A percentile compares a stretch with the other conserved stretches of the same genome.
These are phyloP conservation scores for Crucibulum laeve DNA, from an alignment of 768 basidiomycete species.

Conservation along the genomic window DNA sequence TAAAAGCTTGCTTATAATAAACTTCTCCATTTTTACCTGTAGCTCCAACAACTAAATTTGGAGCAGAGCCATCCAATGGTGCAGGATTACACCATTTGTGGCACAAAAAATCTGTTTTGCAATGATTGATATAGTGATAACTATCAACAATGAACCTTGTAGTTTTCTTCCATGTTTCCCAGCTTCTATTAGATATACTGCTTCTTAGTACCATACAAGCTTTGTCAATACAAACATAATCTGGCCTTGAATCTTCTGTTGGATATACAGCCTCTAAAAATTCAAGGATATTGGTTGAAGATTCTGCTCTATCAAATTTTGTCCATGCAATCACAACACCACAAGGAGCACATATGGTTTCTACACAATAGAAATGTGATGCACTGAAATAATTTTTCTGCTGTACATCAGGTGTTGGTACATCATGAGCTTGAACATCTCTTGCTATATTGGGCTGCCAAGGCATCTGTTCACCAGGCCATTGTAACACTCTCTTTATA, in stretches of 20 bases:
- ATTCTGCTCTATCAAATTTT: constrained; percentile 23
- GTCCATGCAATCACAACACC: constrained; percentile 24
- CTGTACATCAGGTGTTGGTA: constrained; percentile 4
- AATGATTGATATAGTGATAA: constrained; percentile 27
- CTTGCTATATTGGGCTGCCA: constrained; percentile 9
- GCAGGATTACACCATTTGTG: constrained; percentile 24
- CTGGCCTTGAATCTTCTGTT: constrained; percentile 9
- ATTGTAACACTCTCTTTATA: constrained; percentile 8
- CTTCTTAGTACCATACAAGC: constrained; percentile 12
- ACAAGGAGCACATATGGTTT: constrained; percentile 24
- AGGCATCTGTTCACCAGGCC: constrained; percentile 6
- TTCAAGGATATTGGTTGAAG: constrained; percentile 14
- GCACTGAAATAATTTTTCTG: constrained; percentile 14
- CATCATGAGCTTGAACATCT: constrained; percentile 12
- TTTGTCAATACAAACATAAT: constrained; percentile 21
- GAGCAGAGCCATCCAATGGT: constrained; percentile 20
- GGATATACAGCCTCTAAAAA: constrained; percentile 16
- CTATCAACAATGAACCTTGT: constrained; percentile 26
- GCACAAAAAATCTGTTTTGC: constrained; percentile 19
- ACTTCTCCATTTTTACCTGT: constrained; percentile 14
- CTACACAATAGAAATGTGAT: constrained; percentile 18
- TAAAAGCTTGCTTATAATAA: constrained; percentile 18
- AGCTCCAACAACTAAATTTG: constrained; percentile 21
- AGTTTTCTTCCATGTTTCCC: constrained; percentile 13
- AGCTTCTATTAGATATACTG: constrained; percentile 1